A percentile compares a stretch with the other conserved stretches of the same genome.
Conservation (phyloP, 2,329 filamentous ascomycete species). For the Sarocladiaceae sp. region DNA sequence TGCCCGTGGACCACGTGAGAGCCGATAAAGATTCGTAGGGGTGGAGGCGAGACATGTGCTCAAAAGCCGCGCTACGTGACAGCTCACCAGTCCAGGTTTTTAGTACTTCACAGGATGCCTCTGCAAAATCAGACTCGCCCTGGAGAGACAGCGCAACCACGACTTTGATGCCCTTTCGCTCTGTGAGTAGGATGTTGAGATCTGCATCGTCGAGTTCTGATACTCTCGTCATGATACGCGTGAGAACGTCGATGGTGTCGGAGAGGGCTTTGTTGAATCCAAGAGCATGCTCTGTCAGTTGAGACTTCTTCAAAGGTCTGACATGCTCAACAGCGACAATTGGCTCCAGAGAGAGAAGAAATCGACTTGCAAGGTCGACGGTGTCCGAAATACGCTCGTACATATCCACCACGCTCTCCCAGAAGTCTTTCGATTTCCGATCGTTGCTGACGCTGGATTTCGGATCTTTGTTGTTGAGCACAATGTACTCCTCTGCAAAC, state of each 20-base stretch:
- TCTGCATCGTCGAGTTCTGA: conserved; percentile 70
- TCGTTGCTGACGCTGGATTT: conserved; percentile 56
- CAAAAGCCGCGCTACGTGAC: conserved; percentile 35
- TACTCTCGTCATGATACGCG: conserved; percentile 71
- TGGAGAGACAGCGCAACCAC: conserved; percentile 79
- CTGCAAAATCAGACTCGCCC: conserved; percentile 72
- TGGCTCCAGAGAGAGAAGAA: conserved; percentile 65
- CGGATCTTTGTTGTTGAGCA: conserved; percentile 55
- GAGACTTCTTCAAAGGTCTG: conserved; percentile 45
- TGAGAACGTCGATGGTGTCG: conserved; percentile 54
- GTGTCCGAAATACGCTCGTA: conserved; percentile 75
- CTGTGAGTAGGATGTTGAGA: conserved; percentile 65
- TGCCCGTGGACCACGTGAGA: not conserved
- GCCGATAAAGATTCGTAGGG: conserved; percentile 25
- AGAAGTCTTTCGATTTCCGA: conserved; percentile 54
- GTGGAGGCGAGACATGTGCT: conserved; percentile 35
- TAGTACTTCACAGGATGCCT: conserved; percentile 75
- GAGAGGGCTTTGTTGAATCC: conserved; percentile 73
- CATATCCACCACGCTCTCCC: conserved; percentile 50
- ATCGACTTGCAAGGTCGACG: conserved; percentile 67
- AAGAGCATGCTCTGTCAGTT: conserved; percentile 38
- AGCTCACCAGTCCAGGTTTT: conserved; percentile 74
- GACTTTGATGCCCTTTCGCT: conserved; percentile 64
- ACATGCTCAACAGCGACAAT: conserved; percentile 76
- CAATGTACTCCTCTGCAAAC: conserved; percentile 42